Conservation (phyloP, 2,329 filamentous ascomycete genomes). For the Byssothecium circinans region DNA sequence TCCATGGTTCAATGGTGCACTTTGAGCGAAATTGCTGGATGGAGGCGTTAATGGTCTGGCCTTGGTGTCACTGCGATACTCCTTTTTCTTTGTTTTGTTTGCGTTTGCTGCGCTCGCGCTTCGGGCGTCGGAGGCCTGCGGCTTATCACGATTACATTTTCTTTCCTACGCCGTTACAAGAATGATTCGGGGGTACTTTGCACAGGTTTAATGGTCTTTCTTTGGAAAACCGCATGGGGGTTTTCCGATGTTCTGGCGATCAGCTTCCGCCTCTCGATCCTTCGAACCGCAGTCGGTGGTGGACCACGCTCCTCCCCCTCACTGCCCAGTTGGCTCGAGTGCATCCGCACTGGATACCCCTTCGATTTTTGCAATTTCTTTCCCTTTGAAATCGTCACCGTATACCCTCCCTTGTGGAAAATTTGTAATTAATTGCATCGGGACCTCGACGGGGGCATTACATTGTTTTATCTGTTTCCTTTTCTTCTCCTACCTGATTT, state of each 20-base stretch:
- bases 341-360: conserved; percentile 14
- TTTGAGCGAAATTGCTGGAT: conserved; percentile 38
- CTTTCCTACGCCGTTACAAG: conserved; percentile 28
- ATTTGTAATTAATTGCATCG: conserved; percentile 45
- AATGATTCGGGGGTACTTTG: conserved; percentile 26
- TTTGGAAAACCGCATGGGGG: conserved; percentile 15
- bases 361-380: conserved; percentile 27
- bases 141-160: conserved; percentile 33
- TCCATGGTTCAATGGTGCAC: conserved; percentile 32
- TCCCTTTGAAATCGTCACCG: conserved; percentile 24
- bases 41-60: conserved; percentile 31
- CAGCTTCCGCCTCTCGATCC: not conserved
- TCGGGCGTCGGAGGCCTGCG: conserved; percentile 13
- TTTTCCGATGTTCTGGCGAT: conserved; percentile 2
- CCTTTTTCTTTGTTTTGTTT: conserved; percentile 20
- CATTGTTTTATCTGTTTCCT: conserved; percentile 24
- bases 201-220: conserved; percentile 37
- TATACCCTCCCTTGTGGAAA: conserved; percentile 25
- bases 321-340: conserved; percentile 1
- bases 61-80: conserved; percentile 25
- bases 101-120: conserved; percentile 16
- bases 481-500: not conserved
- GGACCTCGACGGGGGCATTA: conserved; percentile 32
- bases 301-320: not conserved
- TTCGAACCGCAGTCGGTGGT: not conserved